phyloP scores from a whole-genome alignment of 2,329 filamentous ascomycete genomes.

The Juglanconis sp. region DNA sequence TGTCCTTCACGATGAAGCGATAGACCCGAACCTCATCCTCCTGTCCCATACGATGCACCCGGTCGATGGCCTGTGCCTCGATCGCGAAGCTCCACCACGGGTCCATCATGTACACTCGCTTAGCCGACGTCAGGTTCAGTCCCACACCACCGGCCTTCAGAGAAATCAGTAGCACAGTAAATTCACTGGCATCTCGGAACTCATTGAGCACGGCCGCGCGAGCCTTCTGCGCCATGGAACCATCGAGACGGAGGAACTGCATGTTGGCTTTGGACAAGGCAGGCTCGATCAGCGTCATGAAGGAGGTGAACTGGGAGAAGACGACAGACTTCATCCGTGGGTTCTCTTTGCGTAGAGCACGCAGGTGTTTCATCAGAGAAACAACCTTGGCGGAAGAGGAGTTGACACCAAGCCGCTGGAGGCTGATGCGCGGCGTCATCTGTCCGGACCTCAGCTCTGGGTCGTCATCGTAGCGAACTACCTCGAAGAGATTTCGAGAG shows the following conservation, averaged over 20 bases:
- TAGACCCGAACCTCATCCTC: slow-evolving; percentile 79
- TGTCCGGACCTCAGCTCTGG: slow-evolving; percentile 38
- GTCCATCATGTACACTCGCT: slow-evolving; percentile 97
- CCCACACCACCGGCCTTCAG: slow-evolving; percentile 90
- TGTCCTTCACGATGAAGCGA: slow-evolving; percentile 83
- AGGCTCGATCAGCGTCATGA: slow-evolving; percentile 85
- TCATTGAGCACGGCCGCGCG: slow-evolving; percentile 74
- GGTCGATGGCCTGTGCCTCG: slow-evolving; percentile 95
- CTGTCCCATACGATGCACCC: slow-evolving; percentile 96
- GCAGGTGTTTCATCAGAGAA: slow-evolving; percentile 72
- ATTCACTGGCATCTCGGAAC: slow-evolving; percentile 62
- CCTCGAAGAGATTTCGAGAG: slow-evolving; percentile 83
- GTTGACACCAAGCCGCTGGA: slow-evolving; percentile 58
- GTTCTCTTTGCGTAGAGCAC: slow-evolving; percentile 62
- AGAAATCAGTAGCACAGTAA: slow-evolving; percentile 76
- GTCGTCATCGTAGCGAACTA: slow-evolving; percentile 73
- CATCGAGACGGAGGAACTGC: slow-evolving; percentile 82
- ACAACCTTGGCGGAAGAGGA: slow-evolving; percentile 87
- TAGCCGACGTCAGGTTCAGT: slow-evolving; percentile 85
- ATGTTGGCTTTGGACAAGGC: slow-evolving; percentile 72
- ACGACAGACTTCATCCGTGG: slow-evolving; percentile 80
- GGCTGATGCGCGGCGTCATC: slow-evolving; percentile 49
- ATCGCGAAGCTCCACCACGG: slow-evolving; percentile 99
- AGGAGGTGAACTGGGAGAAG: slow-evolving; percentile 97
- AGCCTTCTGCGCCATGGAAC: slow-evolving; percentile 81